Conservation (phyloP, 768 basidiomycete genomes). For the Mrakia blollopis region DNA sequence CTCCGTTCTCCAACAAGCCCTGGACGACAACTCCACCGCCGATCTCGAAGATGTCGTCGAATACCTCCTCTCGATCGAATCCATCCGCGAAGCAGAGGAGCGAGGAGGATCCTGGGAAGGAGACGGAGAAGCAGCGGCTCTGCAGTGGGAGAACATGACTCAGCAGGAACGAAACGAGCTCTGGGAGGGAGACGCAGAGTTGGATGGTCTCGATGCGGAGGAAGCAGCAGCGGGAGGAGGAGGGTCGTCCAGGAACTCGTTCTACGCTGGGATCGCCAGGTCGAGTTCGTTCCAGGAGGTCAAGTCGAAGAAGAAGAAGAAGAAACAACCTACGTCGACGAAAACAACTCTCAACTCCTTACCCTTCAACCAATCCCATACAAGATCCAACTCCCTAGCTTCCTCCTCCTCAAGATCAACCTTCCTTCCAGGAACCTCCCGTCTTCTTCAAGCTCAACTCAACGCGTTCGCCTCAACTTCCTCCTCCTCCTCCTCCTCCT, state of each 20-base stretch:
- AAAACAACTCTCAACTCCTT: background rate
- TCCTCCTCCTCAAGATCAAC: constrained; percentile 2
- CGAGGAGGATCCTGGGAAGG: constrained; percentile 20
- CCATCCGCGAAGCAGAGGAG: constrained; percentile 28
- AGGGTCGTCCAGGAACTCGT: background rate
- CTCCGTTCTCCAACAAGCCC: background rate
- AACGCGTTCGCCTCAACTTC: background rate
- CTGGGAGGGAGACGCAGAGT: constrained; percentile 5
- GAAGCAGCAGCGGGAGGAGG: background rate
- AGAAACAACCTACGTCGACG: background rate
- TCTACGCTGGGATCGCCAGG: background rate
- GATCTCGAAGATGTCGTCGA: constrained; percentile 28
- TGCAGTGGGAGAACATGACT: constrained; percentile 9
- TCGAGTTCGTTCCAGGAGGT: background rate
- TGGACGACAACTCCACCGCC: constrained; percentile 4
- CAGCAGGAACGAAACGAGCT: constrained; percentile 20
- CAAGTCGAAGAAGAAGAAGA: constrained; percentile 5
- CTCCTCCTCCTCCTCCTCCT: background rate
- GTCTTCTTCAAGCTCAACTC: background rate
- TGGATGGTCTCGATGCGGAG: background rate
- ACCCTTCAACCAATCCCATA: constrained; percentile 1
- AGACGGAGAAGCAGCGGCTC: background rate
- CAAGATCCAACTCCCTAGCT: background rate
- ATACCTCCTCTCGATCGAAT: constrained; percentile 26
- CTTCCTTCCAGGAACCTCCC: no score